Conservation (phyloP, 805 yeast genomes). For the Saccharomycopsis olivae region DNA sequence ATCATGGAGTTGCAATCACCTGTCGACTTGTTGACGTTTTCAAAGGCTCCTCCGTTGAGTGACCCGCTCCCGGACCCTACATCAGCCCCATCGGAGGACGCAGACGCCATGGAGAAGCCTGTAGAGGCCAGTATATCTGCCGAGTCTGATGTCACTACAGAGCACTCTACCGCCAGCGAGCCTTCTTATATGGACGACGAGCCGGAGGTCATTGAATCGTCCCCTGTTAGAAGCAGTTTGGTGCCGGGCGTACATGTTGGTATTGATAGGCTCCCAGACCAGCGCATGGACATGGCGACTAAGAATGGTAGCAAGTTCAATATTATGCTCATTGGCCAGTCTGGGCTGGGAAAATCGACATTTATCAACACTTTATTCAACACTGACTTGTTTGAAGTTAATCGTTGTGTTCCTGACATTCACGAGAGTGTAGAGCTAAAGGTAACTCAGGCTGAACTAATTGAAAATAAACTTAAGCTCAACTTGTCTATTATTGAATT, state of each 20-base stretch:
- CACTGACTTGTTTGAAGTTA: constrained; percentile 42
- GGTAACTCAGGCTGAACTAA: constrained; percentile 28
- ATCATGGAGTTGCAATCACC: no score
- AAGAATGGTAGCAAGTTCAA: constrained; percentile 40
- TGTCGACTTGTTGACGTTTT: no score
- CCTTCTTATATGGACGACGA: background rate
- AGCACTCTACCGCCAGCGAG: background rate
- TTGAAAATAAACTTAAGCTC: constrained; percentile 49
- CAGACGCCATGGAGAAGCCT: background rate
- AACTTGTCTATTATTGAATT: constrained; percentile 60
- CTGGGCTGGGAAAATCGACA: constrained; percentile 69
- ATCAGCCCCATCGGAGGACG: background rate
- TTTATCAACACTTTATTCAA: constrained; percentile 83
- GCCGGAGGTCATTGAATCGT: background rate
- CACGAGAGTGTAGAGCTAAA: background rate
- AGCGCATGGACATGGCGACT: constrained; percentile 14
- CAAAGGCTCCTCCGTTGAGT: no score
- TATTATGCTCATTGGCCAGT: constrained; percentile 81
- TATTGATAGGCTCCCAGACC: constrained; percentile 7
- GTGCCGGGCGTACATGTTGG: constrained; percentile 2
- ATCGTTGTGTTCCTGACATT: constrained; percentile 6
- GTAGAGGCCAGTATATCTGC: background rate
- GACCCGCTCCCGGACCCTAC: background rate
- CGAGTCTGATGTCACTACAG: background rate
- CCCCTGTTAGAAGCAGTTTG: background rate